Percentiles rank a stretch among this genome's conserved stretches.
These are phyloP conservation scores for Lactarius pseudohatsudake DNA, from an alignment of 768 basidiomycete genomes.

Conservation along the genomic window DNA sequence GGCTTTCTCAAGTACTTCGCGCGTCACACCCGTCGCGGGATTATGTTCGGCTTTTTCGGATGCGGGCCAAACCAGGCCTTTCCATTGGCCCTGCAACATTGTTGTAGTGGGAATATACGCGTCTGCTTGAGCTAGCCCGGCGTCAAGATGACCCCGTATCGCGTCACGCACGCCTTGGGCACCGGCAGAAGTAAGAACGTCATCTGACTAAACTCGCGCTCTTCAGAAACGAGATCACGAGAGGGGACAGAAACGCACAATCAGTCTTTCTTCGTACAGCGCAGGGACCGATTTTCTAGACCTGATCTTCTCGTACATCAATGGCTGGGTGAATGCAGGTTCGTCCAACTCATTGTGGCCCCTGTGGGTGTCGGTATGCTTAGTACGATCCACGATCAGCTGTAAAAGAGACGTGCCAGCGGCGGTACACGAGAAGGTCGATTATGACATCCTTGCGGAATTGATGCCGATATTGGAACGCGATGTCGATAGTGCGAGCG, in stretches of 20 bases:
- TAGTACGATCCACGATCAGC: background rate
- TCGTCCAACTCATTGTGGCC: slow-evolving; percentile 90
- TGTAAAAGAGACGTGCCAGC: slow-evolving; percentile 51
- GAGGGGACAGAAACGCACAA: slow-evolving; percentile 45
- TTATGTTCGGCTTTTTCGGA: slow-evolving; percentile 49
- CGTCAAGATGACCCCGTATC: slow-evolving; percentile 65
- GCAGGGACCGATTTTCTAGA: slow-evolving; percentile 74
- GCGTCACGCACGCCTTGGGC: slow-evolving; percentile 51
- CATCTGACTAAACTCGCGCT: slow-evolving; percentile 39
- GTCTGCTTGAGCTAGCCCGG: slow-evolving; percentile 51
- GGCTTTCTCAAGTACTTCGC: slow-evolving; percentile 51
- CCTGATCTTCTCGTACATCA: slow-evolving; percentile 89
- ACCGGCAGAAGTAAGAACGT: slow-evolving; percentile 50
- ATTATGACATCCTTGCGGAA: slow-evolving; percentile 92
- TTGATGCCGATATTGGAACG: slow-evolving; percentile 81
- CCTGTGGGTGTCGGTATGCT: slow-evolving; percentile 39
- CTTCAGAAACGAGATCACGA: background rate
- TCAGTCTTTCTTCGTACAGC: slow-evolving; percentile 76
- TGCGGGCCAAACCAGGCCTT: slow-evolving; percentile 56
- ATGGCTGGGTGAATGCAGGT: slow-evolving; percentile 81
- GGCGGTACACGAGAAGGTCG: slow-evolving; percentile 84
- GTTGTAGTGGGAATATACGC: slow-evolving; percentile 49
- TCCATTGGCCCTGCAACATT: slow-evolving; percentile 73
- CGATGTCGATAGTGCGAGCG: slow-evolving; percentile 79
- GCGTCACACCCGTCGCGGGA: slow-evolving; percentile 68